Evolutionary conservation across 805 yeast genomes (phyloP).

Genomic region (Blastobotrys mokoenaii): DNA sequence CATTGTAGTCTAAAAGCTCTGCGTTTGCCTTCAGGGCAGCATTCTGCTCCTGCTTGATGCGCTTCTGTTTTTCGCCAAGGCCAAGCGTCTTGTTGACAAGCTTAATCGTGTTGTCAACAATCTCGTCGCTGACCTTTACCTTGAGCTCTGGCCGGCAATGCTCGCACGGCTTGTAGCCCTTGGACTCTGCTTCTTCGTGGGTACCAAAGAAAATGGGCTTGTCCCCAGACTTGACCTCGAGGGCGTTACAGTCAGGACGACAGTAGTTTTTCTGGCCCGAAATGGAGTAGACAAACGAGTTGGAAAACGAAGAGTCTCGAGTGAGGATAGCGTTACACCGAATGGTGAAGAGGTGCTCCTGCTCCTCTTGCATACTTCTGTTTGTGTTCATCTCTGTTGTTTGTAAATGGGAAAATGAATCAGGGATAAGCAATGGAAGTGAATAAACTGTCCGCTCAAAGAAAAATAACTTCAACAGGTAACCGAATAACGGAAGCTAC

Average conservation of each 20-base stretch:
- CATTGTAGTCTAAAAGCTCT: not conserved
- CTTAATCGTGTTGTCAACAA: conserved; percentile 42
- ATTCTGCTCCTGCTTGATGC: not conserved
- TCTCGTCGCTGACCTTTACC: conserved; percentile 11
- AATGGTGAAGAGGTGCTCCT: not conserved
- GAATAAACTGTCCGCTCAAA: too few species aligned
- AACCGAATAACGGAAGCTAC: too few species aligned
- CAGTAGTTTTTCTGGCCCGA: conserved; percentile 39
- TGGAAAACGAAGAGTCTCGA: conserved; percentile 54
- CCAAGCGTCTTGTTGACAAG: conserved; percentile 51
- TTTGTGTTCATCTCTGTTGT: too few species aligned
- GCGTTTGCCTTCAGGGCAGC: not conserved
- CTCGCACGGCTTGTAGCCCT: conserved; percentile 45
- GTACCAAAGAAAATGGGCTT: conserved; percentile 36
- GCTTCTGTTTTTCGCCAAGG: conserved; percentile 28
- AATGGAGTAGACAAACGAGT: conserved; percentile 46
- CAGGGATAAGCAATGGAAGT: too few species aligned
- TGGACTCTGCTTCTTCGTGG: conserved; percentile 34
- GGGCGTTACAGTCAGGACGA: conserved; percentile 57
- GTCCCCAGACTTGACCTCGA: conserved; percentile 24
- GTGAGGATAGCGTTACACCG: conserved; percentile 11
- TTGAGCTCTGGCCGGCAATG: conserved; percentile 43
- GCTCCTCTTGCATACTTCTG: too few species aligned
- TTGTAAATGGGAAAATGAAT: too few species aligned
- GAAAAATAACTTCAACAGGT: too few species aligned